phyloP scores from a whole-genome alignment of 2,329 filamentous ascomycete genomes.

The Hymenoscyphus albidus region DNA sequence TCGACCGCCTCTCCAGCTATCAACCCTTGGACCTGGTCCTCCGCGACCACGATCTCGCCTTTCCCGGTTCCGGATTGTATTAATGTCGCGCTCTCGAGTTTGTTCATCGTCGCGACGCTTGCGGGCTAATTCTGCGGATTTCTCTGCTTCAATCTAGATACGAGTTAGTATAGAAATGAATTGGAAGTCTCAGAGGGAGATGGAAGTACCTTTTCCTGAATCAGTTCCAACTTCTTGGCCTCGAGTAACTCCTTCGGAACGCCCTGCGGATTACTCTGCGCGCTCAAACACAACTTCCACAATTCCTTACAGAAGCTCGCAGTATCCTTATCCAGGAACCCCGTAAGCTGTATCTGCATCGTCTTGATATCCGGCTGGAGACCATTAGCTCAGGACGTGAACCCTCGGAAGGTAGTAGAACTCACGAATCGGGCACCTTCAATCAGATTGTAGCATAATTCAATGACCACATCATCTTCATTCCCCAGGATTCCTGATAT shows the following conservation, averaged over 20 bases:
- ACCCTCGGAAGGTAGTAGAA: conserved; percentile 21
- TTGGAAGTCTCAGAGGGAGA: background rate
- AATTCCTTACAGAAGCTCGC: conserved; percentile 86
- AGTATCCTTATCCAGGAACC: conserved; percentile 92
- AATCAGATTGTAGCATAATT: conserved; percentile 67
- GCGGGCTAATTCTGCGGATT: conserved; percentile 71
- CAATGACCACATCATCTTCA: conserved; percentile 94
- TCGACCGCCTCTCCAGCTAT: conserved; percentile 45
- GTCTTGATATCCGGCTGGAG: conserved; percentile 88
- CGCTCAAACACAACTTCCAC: conserved; percentile 88
- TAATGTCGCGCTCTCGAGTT: conserved; percentile 66
- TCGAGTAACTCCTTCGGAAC: conserved; percentile 93
- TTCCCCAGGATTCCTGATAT: conserved; percentile 84
- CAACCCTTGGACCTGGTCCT: conserved; percentile 36
- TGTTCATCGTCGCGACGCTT: conserved; percentile 67
- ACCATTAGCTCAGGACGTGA: conserved; percentile 26
- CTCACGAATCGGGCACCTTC: conserved; percentile 75
- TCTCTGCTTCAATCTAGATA: conserved; percentile 72
- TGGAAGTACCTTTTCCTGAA: conserved; percentile 78
- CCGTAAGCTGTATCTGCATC: conserved; percentile 89
- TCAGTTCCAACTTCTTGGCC: conserved; percentile 91
- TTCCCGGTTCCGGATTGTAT: conserved; percentile 64
- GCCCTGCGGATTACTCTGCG: conserved; percentile 81
- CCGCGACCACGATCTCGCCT: conserved; percentile 45
- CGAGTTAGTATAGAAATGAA: conserved; percentile 16